Evolutionary conservation across 495 filamentous ascomycete genomes (phyloP), one percentile per base, ranked within the genome.

Genomic region (Echria macrotheca): DNA sequence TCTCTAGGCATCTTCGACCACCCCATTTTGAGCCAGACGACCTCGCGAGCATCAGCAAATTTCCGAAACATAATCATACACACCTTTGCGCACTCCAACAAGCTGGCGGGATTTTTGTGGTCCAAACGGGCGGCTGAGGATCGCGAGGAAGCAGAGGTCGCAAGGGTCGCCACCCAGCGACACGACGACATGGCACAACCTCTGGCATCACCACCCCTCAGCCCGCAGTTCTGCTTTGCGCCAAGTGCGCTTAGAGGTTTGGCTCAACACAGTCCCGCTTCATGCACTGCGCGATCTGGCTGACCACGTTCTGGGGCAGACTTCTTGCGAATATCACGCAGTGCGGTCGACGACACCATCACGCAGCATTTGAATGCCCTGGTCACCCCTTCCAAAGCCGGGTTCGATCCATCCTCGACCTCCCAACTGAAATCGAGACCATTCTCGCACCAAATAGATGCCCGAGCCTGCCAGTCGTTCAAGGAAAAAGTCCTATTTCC

Each of bases 171-270:
- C n/a, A 26, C 49, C 41, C 49, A 12, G 36, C 38, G 45, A 14
- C 44, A 55, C 36, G 60, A 57, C 55, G 73, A 60, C 49, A 93
- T 93, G 87, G 74, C 82, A 33, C 69, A 76, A 50, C 70, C 80
- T 21, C 69, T 78, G 8, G 68, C 74, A 19, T 70, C 72, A 37
- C 88, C 89, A 3, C 58, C 61, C 33, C 72, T 97, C 39, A 91
- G 79, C 22, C 90, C 91, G 14, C 86, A 91, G 64, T 93, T 97
- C 59, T 98, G 93, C 65, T 97, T 97, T 72, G 85, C 90, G 40
- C 87, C 91, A 39, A 77, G 80, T 22, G 77, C 87, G 10, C 73
- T 98, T 25, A 77, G 83, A 89, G 91, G 93, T 90, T 69, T 28
- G 54, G 32, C 21, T 15, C 32, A 18, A 41, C 24, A 37, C 4